Conservation (phyloP, 345 rosid genomes). For the Linum usitatissimum region DNA sequence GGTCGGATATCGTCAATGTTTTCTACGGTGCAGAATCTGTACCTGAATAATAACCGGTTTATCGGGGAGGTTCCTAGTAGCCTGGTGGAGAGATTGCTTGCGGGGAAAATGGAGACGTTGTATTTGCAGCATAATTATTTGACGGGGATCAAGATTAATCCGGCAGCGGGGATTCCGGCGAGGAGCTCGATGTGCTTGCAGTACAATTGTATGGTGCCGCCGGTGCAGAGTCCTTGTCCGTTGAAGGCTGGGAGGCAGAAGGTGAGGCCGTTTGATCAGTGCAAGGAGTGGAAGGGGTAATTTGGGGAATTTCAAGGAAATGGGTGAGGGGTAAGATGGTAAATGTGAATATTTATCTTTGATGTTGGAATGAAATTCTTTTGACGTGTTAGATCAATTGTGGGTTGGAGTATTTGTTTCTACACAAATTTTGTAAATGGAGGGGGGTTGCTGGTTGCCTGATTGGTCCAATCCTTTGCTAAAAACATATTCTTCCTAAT, state of each 20-base stretch:
- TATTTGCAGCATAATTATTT: constrained; percentile 85
- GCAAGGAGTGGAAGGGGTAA: constrained; percentile 15
- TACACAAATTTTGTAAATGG: too few species aligned
- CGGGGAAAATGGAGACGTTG: constrained; percentile 50
- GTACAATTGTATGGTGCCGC: constrained; percentile 90
- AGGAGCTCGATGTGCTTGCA: constrained; percentile 79
- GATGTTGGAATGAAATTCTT: too few species aligned
- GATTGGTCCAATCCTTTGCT: too few species aligned
- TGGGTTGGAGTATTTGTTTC: too few species aligned
- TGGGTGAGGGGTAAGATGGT: neutral
- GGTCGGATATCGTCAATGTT: constrained; percentile 68
- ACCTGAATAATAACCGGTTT: constrained; percentile 82
- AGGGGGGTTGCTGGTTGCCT: too few species aligned
- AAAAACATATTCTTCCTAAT: too few species aligned
- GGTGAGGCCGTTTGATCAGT: constrained; percentile 67
- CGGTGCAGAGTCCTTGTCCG: constrained; percentile 80
- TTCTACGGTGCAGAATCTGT: constrained; percentile 70
- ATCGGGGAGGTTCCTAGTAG: constrained; percentile 62
- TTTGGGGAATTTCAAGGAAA: neutral
- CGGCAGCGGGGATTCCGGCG: constrained; percentile 72
- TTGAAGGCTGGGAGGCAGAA: constrained; percentile 67
- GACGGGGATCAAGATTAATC: constrained; percentile 78
- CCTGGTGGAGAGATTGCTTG: constrained; percentile 66
- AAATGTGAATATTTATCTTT: neutral
- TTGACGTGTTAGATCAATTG: too few species aligned